These are phyloP conservation scores for Tephrocybe sp. DNA, from an alignment of 768 basidiomycete genomes.

Conservation along the genomic window DNA sequence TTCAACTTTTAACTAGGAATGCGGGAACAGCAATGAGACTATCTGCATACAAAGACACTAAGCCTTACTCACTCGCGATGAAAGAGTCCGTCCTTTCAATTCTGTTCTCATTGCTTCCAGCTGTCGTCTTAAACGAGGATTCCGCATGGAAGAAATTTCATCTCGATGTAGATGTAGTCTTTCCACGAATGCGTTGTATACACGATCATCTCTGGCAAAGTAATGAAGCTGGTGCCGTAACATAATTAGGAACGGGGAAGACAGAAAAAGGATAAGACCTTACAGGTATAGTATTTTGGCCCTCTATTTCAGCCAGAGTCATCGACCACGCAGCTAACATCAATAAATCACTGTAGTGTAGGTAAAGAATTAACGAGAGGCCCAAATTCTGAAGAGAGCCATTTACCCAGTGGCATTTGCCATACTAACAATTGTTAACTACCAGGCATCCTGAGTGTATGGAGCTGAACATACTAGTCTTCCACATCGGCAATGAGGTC, in stretches of 20 bases:
- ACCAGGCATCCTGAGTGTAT: not conserved
- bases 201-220: conserved; percentile 91
- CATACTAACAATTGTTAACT: conserved; percentile 44
- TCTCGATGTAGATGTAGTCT: conserved; percentile 41
- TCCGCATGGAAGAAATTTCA: not conserved
- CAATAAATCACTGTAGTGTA: conserved; percentile 56
- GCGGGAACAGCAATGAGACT: not conserved
- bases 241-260: not conserved
- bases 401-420: conserved; percentile 75
- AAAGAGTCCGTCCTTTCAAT: conserved; percentile 4
- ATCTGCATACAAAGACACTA: not conserved
- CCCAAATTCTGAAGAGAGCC: conserved; percentile 24
- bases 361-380: not conserved
- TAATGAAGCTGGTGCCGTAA: conserved; percentile 63
- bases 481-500: conserved; percentile 79
- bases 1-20: not conserved
- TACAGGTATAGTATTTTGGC: conserved; percentile 71
- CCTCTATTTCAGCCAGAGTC: conserved; percentile 55
- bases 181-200: conserved; percentile 69
- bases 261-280: conserved; percentile 19
- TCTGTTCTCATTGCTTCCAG: conserved; percentile 5
- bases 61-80: conserved; percentile 1
- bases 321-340: conserved; percentile 81
- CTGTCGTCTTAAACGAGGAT: conserved; percentile 4
- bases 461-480: conserved; percentile 82